phyloP scores from a whole-genome alignment of 2,329 filamentous ascomycete genomes.

The Ascocoryne sarcoides region DNA sequence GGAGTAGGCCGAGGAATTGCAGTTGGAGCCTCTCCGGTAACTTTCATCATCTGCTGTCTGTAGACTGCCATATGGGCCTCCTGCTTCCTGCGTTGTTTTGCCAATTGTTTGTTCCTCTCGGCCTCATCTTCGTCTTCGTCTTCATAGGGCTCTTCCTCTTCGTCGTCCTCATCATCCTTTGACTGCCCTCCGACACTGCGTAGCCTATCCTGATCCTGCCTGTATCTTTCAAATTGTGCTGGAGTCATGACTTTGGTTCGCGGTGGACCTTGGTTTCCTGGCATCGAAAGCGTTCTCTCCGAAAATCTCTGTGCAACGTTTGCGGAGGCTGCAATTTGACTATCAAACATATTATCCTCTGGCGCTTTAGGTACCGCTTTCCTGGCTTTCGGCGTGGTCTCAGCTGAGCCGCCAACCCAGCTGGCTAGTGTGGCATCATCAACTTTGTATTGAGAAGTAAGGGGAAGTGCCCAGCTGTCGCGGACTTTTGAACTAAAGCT shows the following conservation, averaged over 20 bases:
- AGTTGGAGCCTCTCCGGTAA: constrained; percentile 63
- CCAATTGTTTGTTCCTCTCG: constrained; percentile 64
- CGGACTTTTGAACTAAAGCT: constrained; percentile 13
- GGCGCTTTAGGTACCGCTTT: constrained; percentile 10
- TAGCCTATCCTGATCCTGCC: constrained; percentile 61
- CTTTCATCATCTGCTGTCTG: constrained; percentile 94
- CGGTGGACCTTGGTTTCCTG: constrained; percentile 25
- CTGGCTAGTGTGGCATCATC: constrained; percentile 13
- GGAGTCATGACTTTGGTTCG: constrained; percentile 81
- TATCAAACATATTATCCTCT: constrained; percentile 27
- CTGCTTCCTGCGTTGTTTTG: constrained; percentile 75
- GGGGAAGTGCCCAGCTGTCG: constrained; percentile 24
- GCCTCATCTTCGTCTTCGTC: constrained; percentile 73
- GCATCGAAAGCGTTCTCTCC: constrained; percentile 14
- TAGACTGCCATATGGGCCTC: constrained; percentile 86
- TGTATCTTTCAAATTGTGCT: constrained; percentile 75
- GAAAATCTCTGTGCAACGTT: constrained; percentile 23
- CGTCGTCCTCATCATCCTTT: constrained; percentile 50
- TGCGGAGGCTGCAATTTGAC: constrained; percentile 21
- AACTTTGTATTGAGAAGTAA: constrained; percentile 12
- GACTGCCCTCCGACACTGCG: constrained; percentile 36
- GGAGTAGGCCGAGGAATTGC: constrained; percentile 42
- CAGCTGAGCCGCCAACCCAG: constrained; percentile 15
- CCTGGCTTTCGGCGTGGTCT: constrained; percentile 20
- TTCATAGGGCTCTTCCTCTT: constrained; percentile 57